Evolutionary conservation across 2,329 filamentous ascomycete genomes (phyloP).

Genomic region (Ophiostoma piceae): DNA sequence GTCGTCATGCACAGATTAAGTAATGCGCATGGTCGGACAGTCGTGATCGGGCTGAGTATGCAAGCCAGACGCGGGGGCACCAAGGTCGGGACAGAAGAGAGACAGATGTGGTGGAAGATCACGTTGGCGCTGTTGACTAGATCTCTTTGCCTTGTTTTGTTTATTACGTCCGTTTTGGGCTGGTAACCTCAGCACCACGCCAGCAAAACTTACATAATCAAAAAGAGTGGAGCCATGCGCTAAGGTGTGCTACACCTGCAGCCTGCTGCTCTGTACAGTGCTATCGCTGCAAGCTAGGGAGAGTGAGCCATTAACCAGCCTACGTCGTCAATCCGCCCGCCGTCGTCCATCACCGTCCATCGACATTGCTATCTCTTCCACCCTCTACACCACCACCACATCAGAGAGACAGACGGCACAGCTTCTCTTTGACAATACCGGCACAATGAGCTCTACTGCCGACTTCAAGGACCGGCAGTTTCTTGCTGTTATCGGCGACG

Average conservation of each 20-base stretch:
- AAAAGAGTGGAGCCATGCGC: background rate
- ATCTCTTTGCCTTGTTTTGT: conserved; percentile 12
- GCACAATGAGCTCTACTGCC: conserved; percentile 31
- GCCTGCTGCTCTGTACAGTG: background rate
- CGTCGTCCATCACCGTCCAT: conserved; percentile 6
- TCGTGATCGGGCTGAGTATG: background rate
- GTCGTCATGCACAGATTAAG: background rate
- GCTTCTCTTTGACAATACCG: background rate
- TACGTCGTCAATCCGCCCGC: background rate
- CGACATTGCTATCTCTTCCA: background rate
- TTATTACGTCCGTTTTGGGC: conserved; percentile 1
- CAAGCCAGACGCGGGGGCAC: background rate
- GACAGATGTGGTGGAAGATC: background rate
- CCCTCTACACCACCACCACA: background rate
- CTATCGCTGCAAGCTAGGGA: conserved; percentile 6
- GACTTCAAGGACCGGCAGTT: conserved; percentile 85
- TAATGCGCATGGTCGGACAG: background rate
- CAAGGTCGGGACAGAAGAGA: background rate
- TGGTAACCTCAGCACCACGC: conserved; percentile 11
- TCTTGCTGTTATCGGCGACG: conserved; percentile 94
- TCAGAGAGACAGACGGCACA: background rate
- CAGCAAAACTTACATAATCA: conserved; percentile 7
- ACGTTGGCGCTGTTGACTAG: background rate
- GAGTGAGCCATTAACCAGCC: conserved; percentile 15
- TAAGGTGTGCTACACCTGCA: background rate